Evolutionary conservation across 2,329 filamentous ascomycete genomes (phyloP).

Genomic region (Aureobasidium subglaciale): DNA sequence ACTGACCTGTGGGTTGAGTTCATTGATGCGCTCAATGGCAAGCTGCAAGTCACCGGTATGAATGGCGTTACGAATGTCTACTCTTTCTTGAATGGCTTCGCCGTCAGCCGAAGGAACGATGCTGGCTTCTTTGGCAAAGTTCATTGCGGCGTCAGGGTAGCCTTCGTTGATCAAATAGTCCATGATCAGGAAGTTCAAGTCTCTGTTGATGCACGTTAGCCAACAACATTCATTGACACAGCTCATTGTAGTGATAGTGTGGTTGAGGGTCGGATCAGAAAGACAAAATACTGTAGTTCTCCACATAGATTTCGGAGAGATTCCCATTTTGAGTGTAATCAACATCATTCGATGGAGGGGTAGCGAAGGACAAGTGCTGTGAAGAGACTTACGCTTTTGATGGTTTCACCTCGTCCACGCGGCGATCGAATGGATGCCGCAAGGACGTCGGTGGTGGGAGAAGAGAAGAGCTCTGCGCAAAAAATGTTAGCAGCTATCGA

Average conservation of each 20-base stretch:
- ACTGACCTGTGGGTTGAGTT: constrained; percentile 83
- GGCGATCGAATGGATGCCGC: constrained; percentile 69
- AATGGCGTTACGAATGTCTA: constrained; percentile 78
- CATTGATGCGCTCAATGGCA: constrained; percentile 82
- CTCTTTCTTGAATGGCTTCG: constrained; percentile 66
- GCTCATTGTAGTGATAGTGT: constrained; percentile 21
- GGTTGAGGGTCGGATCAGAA: constrained; percentile 48
- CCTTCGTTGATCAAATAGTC: constrained; percentile 96
- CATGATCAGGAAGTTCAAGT: constrained; percentile 91
- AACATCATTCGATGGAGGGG: constrained; percentile 61
- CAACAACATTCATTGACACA: constrained; percentile 4
- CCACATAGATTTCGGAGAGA: constrained; percentile 99
- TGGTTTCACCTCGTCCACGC: constrained; percentile 75
- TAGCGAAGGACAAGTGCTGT: constrained; percentile 27
- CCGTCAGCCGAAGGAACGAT: constrained; percentile 63
- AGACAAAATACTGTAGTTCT: constrained; percentile 76
- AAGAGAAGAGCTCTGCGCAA: constrained; percentile 53
- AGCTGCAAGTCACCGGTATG: constrained; percentile 77
- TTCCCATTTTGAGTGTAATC: constrained; percentile 86
- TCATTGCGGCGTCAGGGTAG: constrained; percentile 84
- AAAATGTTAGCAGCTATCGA: not conserved
- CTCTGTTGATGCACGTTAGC: constrained; percentile 48
- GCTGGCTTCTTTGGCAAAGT: constrained; percentile 91
- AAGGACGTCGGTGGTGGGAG: constrained; percentile 41
- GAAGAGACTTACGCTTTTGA: constrained; percentile 63